Conservation (phyloP, 352 stramenopile genomes). For the Lagenidium sp. region DNA sequence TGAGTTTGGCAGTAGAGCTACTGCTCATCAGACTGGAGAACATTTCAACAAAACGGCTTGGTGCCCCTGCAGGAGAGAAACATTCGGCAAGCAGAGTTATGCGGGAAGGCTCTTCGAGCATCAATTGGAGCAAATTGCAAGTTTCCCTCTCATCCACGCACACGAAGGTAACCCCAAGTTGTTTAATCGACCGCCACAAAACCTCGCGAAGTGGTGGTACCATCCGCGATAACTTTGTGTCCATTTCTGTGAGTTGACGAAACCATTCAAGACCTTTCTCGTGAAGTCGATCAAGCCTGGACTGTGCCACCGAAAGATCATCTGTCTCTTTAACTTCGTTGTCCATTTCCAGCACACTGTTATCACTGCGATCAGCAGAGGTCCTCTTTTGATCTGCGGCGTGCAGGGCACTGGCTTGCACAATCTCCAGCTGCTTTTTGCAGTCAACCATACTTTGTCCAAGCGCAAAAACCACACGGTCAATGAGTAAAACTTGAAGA, state of each 20-base stretch:
- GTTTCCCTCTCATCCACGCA: constrained; percentile 78
- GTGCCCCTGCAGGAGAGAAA: constrained; percentile 66
- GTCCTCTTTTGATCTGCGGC: no score
- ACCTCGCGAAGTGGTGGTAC: constrained; percentile 77
- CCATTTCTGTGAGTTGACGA: constrained; percentile 58
- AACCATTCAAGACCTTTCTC: constrained; percentile 82
- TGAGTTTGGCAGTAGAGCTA: constrained; percentile 55
- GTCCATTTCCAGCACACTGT: no score
- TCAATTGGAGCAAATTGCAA: constrained; percentile 67
- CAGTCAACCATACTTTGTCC: no score
- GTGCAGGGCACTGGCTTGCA: not conserved
- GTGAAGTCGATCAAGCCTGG: constrained; percentile 40
- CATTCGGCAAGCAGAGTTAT: constrained; percentile 78
- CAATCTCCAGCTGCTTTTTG: not conserved
- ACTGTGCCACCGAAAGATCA: no score
- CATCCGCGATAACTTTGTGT: constrained; percentile 75
- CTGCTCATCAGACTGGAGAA: constrained; percentile 82
- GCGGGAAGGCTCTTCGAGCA: constrained; percentile 75
- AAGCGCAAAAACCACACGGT: constrained; percentile 58
- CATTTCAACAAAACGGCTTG: constrained; percentile 77
- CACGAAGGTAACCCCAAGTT: constrained; percentile 70
- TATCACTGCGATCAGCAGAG: no score
- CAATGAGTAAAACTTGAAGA: constrained; percentile 77
- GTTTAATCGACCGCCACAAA: constrained; percentile 76
- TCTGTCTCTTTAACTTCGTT: constrained; percentile 11